Percentiles rank a stretch among this genome's conserved stretches.
These are phyloP conservation scores for Tetrapisispora fleetii DNA, from an alignment of 805 yeast genomes.

Conservation along the genomic window DNA sequence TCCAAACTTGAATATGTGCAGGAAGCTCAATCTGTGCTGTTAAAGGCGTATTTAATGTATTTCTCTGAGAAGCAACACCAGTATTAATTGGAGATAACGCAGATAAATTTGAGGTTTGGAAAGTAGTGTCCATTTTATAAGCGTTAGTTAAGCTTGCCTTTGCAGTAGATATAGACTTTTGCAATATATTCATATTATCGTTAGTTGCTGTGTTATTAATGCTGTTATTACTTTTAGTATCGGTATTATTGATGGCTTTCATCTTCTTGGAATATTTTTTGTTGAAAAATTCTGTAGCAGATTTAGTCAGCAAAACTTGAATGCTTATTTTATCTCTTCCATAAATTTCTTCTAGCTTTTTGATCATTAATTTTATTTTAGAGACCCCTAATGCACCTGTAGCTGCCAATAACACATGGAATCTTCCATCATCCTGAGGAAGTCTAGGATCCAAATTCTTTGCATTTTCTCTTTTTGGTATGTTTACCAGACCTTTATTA, in stretches of 20 bases:
- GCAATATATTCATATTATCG: neutral
- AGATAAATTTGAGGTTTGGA: neutral
- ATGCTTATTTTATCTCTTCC: slow-evolving; percentile 70
- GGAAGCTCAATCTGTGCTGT: slow-evolving; percentile 35
- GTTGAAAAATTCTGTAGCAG: slow-evolving; percentile 66
- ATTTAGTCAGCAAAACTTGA: slow-evolving; percentile 74
- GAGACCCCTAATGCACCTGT: slow-evolving; percentile 87
- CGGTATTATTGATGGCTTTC: neutral
- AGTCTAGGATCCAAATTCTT: slow-evolving; percentile 51
- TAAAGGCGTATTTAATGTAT: neutral
- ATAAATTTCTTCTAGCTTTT: slow-evolving; percentile 70
- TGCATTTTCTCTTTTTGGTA: slow-evolving; percentile 30
- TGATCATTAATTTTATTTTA: slow-evolving; percentile 68
- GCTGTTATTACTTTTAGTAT: neutral
- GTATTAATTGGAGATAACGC: slow-evolving; percentile 1
- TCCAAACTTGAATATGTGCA: slow-evolving; percentile 74
- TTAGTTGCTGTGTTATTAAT: too few species aligned
- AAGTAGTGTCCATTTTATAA: neutral
- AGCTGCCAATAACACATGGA: slow-evolving; percentile 77
- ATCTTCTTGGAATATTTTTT: slow-evolving; percentile 13
- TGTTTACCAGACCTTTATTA: neutral
- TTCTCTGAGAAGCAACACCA: neutral
- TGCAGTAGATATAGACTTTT: neutral
- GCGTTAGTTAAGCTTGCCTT: neutral
- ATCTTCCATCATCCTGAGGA: slow-evolving; percentile 77